Conservation (phyloP, 2,329 filamentous ascomycete genomes). For the Cladorrhinum sp. region DNA sequence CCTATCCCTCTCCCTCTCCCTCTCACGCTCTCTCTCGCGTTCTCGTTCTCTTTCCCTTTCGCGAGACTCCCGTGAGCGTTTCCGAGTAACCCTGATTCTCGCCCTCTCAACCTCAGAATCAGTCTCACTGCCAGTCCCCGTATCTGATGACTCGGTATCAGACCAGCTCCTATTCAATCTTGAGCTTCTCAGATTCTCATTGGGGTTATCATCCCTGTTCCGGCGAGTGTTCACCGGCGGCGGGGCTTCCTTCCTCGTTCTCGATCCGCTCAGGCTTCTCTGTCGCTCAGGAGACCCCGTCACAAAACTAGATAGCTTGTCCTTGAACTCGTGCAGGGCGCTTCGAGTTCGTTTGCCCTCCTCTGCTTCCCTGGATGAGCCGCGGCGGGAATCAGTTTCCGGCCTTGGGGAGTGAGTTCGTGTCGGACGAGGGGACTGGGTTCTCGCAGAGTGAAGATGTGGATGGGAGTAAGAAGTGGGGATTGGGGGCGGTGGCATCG, state of each 20-base stretch:
- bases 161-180: constrained; percentile 42
- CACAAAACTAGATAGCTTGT: constrained; percentile 43
- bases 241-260: constrained; percentile 27
- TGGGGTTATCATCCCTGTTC: constrained; percentile 35
- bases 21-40: constrained; percentile 35
- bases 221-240: constrained; percentile 3
- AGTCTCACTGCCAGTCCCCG: constrained; percentile 34
- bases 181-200: constrained; percentile 34
- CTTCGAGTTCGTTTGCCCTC: constrained; percentile 36
- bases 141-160: constrained; percentile 28
- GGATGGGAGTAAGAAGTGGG: constrained; percentile 27
- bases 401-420: constrained; percentile 11
- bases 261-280: constrained; percentile 37
- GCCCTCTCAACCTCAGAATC: constrained; percentile 24
- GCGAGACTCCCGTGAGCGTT: constrained; percentile 33
- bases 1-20: constrained; percentile 38
- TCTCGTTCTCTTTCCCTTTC: constrained; percentile 35
- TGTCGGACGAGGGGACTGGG: constrained; percentile 1
- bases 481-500: constrained; percentile 26
- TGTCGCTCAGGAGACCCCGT: constrained; percentile 34
- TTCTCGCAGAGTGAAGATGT: neutral
- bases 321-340: constrained; percentile 37
- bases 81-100: constrained; percentile 12
- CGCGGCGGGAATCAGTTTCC: neutral
- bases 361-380: constrained; percentile 25